These are phyloP conservation scores for Orbilia blumenaviensis DNA, from an alignment of 2,329 filamentous ascomycete genomes.

Conservation along the genomic window DNA sequence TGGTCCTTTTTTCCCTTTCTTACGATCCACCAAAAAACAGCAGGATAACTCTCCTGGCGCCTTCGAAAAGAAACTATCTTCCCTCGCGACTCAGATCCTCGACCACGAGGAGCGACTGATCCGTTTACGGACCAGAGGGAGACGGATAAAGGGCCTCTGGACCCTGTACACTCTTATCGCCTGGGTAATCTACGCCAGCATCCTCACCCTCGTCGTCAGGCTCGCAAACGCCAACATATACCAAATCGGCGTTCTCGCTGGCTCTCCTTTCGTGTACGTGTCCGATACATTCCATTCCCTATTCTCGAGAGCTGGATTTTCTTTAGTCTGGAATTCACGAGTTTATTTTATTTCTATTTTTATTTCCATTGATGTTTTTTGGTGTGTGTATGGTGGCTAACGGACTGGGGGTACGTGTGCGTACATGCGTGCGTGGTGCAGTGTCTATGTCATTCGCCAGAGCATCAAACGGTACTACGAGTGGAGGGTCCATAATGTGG, in stretches of 20 bases:
- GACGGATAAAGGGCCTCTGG: slow-evolving; percentile 83
- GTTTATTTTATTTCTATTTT: neutral
- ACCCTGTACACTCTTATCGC: slow-evolving; percentile 90
- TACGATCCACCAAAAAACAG: too few relatives aligned
- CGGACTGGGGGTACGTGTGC: neutral
- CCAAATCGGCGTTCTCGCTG: slow-evolving; percentile 81
- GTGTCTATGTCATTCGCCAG: slow-evolving; percentile 80
- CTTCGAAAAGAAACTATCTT: slow-evolving; percentile 89
- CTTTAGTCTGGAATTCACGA: neutral
- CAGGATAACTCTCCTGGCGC: slow-evolving; percentile 83
- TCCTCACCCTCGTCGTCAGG: slow-evolving; percentile 84
- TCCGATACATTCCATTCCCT: neutral
- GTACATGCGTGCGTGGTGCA: slow-evolving; percentile 59
- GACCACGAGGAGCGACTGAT: slow-evolving; percentile 78
- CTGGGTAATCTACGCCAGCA: slow-evolving; percentile 85
- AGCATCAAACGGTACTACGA: slow-evolving; percentile 76
- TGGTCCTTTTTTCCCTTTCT: too few relatives aligned
- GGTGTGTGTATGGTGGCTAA: slow-evolving; percentile 17
- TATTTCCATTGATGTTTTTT: neutral
- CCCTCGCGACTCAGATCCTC: slow-evolving; percentile 82
- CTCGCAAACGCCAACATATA: slow-evolving; percentile 77
- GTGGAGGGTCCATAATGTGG: slow-evolving; percentile 77
- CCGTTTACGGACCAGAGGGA: slow-evolving; percentile 73
- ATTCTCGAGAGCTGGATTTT: neutral
- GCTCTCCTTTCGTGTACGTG: slow-evolving; percentile 78